Conservation (phyloP, 495 filamentous ascomycete genomes). For the Podospora didyma region DNA sequence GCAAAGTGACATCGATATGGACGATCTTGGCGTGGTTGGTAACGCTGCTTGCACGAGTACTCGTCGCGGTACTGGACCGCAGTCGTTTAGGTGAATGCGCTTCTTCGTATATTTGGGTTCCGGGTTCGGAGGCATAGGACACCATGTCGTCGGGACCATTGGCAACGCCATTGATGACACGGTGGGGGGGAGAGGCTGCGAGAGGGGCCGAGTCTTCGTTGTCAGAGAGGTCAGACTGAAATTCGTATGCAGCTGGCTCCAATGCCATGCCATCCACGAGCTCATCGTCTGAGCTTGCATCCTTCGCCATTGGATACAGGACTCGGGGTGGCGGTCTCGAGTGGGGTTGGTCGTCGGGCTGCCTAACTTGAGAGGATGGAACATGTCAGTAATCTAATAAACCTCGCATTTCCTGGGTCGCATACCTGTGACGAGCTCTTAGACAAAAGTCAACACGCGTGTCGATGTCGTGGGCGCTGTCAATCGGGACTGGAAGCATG, state of each 20-base stretch:
- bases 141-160: too few species aligned
- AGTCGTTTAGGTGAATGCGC: neutral
- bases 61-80: neutral
- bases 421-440: constrained; percentile 2
- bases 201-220: constrained; percentile 7
- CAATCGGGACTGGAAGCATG: neutral
- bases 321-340: neutral
- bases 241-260: constrained; percentile 16
- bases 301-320: constrained; percentile 8
- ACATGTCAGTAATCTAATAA: neutral
- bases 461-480: neutral
- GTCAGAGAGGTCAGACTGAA: constrained; percentile 23
- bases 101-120: neutral
- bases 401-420: neutral
- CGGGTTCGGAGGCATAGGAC: neutral
- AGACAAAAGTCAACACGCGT: neutral
- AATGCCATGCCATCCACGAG: constrained; percentile 2
- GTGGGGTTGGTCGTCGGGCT: neutral
- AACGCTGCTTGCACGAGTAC: neutral
- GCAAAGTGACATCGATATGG: constrained; percentile 22
- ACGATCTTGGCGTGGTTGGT: constrained; percentile 2
- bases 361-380: too few species aligned
- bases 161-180: too few species aligned
- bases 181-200: too few species aligned
- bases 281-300: constrained; percentile 20